phyloP scores from a whole-genome alignment of 371 early-diverging fungal genomes.

The Mortierella sp. region DNA sequence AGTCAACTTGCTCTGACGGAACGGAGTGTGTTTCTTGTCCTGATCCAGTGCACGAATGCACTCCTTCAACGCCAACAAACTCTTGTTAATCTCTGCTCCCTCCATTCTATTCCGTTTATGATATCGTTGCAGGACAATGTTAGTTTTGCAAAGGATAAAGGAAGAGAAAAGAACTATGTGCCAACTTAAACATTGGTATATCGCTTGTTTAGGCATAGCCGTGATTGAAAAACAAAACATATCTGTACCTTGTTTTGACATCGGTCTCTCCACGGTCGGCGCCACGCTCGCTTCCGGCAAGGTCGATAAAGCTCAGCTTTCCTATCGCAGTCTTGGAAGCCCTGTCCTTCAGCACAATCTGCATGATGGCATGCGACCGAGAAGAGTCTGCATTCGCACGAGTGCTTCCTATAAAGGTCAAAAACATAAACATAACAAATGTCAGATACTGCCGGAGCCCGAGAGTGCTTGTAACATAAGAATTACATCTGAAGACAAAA shows the following conservation, averaged over 20 bases:
- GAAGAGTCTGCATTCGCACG: conserved; percentile 98
- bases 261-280: conserved; percentile 96
- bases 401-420: conserved; percentile 69
- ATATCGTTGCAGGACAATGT: too few species aligned
- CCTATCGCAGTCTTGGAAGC: conserved; percentile 67
- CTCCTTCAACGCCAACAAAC: conserved; percentile 96
- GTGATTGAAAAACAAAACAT: background rate
- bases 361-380: conserved; percentile 98
- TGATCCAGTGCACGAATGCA: conserved; percentile 98
- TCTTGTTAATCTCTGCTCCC: conserved; percentile 99
- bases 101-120: conserved; percentile 79
- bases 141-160: background rate
- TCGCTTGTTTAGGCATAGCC: background rate
- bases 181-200: background rate
- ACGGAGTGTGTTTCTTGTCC: conserved; percentile 94
- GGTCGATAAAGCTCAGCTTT: conserved; percentile 97
- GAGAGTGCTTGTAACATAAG: too few species aligned
- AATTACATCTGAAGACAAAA: too few species aligned
- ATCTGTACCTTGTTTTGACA: conserved; percentile 73
- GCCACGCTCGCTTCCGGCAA: conserved; percentile 99
- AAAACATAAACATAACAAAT: background rate
- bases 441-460: background rate
- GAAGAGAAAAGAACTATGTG: background rate
- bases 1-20: conserved; percentile 97
- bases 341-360: conserved; percentile 88